Conservation (phyloP, 257 asterid genomes). For the Datura wrightii region DNA sequence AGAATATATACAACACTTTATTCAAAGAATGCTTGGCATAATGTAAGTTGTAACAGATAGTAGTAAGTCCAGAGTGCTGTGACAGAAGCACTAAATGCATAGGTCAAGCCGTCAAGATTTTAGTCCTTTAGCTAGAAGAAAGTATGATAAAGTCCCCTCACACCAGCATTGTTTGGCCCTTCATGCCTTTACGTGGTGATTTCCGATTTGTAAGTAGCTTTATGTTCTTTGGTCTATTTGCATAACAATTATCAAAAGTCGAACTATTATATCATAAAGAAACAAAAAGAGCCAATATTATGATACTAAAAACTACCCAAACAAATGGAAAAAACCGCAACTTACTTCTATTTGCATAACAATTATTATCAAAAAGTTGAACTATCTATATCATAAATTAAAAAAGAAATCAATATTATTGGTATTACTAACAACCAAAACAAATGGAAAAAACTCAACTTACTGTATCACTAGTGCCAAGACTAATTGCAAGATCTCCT, state of each 20-base stretch:
- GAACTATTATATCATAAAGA: not conserved
- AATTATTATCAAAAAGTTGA: not conserved
- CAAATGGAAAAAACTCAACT: constrained; percentile 32
- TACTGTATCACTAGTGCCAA: constrained; percentile 98
- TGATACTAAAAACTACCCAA: not conserved
- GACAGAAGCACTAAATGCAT: not conserved
- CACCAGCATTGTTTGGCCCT: not conserved
- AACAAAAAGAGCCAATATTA: not conserved
- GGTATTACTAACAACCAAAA: not conserved
- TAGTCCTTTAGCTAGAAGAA: not conserved
- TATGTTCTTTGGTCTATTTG: not conserved
- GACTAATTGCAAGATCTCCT: constrained; percentile 91
- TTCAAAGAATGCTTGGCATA: not conserved
- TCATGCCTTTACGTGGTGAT: not conserved
- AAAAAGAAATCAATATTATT: not conserved
- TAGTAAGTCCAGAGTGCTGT: not conserved
- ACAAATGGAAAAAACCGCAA: not conserved
- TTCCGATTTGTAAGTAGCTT: not conserved
- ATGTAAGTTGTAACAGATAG: not conserved
- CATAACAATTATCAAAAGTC: not conserved
- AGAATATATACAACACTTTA: not conserved
- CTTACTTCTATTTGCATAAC: not conserved
- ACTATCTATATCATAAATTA: not conserved
- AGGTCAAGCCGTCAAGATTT: not conserved
- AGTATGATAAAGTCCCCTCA: not conserved